phyloP scores from a whole-genome alignment of 139 green algal species.

The Coccomyxa sp. region DNA sequence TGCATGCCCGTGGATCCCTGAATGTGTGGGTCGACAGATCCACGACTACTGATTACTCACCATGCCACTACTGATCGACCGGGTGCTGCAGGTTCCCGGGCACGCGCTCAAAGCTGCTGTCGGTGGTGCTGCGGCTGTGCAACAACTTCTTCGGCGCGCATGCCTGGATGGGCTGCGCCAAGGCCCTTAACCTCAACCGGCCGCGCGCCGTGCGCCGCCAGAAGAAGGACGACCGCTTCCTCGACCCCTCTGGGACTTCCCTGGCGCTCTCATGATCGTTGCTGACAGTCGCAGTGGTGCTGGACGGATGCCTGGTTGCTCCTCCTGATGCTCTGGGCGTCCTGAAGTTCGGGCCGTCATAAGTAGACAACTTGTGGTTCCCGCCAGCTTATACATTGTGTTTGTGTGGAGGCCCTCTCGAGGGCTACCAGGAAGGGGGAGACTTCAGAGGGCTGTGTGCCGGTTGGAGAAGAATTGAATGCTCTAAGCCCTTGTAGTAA shows the following conservation, averaged over 20 bases:
- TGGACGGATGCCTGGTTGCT: no score
- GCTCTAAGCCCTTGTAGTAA: no score
- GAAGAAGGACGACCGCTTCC: neutral
- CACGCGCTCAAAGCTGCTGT: neutral
- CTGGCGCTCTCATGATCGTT: no score
- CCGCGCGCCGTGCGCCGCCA: neutral
- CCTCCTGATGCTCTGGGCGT: no score
- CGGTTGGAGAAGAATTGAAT: no score
- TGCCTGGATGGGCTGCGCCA: constrained; percentile 9
- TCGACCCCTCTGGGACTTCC: neutral
- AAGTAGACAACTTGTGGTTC: no score
- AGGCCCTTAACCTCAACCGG: constrained; percentile 6
- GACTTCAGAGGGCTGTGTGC: no score
- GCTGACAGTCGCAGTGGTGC: no score
- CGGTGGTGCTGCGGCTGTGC: constrained; percentile 15
- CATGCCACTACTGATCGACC: neutral
- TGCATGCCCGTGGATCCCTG: neutral
- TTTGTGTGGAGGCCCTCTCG: no score
- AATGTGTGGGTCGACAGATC: neutral
- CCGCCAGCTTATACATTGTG: no score
- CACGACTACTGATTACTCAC: neutral
- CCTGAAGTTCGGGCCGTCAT: no score
- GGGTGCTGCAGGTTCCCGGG: neutral
- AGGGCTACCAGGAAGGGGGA: no score
- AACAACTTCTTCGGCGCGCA: constrained; percentile 28